Base-by-base conservation (phyloP, 176 grass and related monocot species). In the Musa troglodytarum region DNA sequence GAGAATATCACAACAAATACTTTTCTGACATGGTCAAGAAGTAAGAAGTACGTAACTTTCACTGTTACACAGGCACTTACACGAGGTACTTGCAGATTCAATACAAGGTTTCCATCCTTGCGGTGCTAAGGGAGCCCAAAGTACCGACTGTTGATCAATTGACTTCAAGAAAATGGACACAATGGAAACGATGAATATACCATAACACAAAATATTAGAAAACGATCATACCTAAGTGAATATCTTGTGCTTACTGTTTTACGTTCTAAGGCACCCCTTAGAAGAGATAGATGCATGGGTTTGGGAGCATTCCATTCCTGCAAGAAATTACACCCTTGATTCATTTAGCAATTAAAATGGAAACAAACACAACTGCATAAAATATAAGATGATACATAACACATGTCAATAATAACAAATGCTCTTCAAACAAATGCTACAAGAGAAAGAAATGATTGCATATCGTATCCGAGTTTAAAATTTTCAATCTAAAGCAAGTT, bases 301-400 rank as follows among this genome's bases (percentile, higher is more conserved):
- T 96, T 89, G 58, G 92, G 92, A 20, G 87, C 81, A 86, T 92
- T 92, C 92, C 92, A 96, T 77, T 96, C 92, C 92, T 92, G 78
- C 71, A 79, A 71, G 1, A 73, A 16, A 71, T 69, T 70, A 70
- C 22, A n/a, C 11, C 59, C 66, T 14, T 50, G 13, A 66, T 14
- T 70, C 28, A 61, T 58, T 56, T 13, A 49, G 10, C 4, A 70
- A 70, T 71, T n/a, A 51, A 58, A 70, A 69, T 14, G 10, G 21
- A 58, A 69, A 14, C 8, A 54, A 58, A 9, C 2, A 11, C 65
- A 77, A 55, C 8, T 19, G 72, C 53, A 55, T 54, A 23, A 7
- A 53, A 73, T 23, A 53, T 21, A 73, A 73, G n/a, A 6, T 25
- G 23, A 19, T 53, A 73, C 52, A 24, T 21, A 72, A 72, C 21